Conservation (phyloP, 2,329 filamentous ascomycete species). For the Penicillium fuscoglaucum region DNA sequence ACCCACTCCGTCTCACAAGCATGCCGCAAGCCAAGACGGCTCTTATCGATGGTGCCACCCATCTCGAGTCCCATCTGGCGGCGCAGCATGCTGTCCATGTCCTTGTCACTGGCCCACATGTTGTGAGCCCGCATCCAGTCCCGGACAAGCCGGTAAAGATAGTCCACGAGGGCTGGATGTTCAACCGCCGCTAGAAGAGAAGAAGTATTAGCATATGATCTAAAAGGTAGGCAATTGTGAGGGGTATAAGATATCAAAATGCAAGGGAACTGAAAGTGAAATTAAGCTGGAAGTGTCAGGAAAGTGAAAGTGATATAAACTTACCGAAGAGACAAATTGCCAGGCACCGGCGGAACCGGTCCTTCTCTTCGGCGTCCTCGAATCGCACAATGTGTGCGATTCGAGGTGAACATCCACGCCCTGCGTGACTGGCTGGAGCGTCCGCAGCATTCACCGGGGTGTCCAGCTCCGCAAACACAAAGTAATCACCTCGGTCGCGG, state of each 20-base stretch:
- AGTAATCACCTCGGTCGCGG: constrained; percentile 34
- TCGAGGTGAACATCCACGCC: constrained; percentile 26
- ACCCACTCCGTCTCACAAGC: constrained; percentile 38
- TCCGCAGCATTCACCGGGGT: constrained; percentile 16
- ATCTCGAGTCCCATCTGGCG: constrained; percentile 31
- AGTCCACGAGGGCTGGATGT: constrained; percentile 28
- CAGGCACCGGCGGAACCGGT: constrained; percentile 37
- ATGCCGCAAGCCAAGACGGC: constrained; percentile 26
- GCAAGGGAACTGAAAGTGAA: background rate
- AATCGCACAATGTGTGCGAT: constrained; percentile 26
- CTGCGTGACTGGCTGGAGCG: constrained; percentile 9
- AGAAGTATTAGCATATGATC: constrained; percentile 4
- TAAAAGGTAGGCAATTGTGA: background rate
- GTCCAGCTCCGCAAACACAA: constrained; percentile 36
- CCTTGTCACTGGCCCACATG: constrained; percentile 7
- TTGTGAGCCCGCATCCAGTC: constrained; percentile 27
- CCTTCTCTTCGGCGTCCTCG: constrained; percentile 28
- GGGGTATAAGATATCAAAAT: background rate
- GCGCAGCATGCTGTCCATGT: constrained; percentile 24
- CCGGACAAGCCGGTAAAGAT: constrained; percentile 38
- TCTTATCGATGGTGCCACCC: constrained; percentile 15
- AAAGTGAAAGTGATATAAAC: constrained; percentile 1
- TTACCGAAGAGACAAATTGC: constrained; percentile 35
- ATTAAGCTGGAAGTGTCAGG: background rate
- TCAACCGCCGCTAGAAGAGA: constrained; percentile 28